Evolutionary conservation across 768 basidiomycete species (phyloP).

Genomic region (Myochromella boudieri): DNA sequence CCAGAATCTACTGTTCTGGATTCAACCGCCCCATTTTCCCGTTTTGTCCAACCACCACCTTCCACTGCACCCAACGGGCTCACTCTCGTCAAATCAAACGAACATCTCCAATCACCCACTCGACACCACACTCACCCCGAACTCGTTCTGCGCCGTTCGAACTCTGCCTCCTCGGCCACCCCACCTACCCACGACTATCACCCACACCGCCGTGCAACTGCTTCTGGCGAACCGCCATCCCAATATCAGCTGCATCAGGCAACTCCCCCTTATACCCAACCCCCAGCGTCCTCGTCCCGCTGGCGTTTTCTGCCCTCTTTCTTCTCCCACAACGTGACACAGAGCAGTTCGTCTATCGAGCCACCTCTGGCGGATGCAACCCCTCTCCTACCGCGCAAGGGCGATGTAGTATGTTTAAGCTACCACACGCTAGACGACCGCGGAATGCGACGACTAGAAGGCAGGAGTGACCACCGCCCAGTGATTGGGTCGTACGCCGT

Average conservation of each 20-base stretch:
- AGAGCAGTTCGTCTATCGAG: constrained; percentile 19
- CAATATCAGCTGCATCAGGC: constrained; percentile 8
- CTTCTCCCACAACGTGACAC: constrained; percentile 33
- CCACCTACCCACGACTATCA: not conserved
- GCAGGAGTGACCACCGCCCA: constrained; percentile 81
- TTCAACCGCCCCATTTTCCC: constrained; percentile 20
- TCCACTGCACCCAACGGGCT: constrained; percentile 4
- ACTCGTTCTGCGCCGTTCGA: constrained; percentile 3
- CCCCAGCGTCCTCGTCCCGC: constrained; percentile 22
- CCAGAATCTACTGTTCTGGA: constrained; percentile 17
- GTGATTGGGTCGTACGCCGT: constrained; percentile 80
- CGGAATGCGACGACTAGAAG: constrained; percentile 73
- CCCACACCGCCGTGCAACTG: constrained; percentile 13
- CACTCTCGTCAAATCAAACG: constrained; percentile 24
- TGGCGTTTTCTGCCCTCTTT: constrained; percentile 57
- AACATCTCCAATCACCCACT: constrained; percentile 19
- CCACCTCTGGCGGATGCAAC: constrained; percentile 12
- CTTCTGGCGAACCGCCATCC: constrained; percentile 13
- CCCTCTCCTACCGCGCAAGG: constrained; percentile 41
- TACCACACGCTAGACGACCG: constrained; percentile 78
- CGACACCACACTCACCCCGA: constrained; percentile 12
- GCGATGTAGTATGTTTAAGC: constrained; percentile 70
- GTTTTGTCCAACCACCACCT: constrained; percentile 22
- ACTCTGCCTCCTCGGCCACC: not conserved
- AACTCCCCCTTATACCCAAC: constrained; percentile 3